phyloP scores from a whole-genome alignment of 1,139 yeast species.

The Magnusiomyces magnusii region DNA sequence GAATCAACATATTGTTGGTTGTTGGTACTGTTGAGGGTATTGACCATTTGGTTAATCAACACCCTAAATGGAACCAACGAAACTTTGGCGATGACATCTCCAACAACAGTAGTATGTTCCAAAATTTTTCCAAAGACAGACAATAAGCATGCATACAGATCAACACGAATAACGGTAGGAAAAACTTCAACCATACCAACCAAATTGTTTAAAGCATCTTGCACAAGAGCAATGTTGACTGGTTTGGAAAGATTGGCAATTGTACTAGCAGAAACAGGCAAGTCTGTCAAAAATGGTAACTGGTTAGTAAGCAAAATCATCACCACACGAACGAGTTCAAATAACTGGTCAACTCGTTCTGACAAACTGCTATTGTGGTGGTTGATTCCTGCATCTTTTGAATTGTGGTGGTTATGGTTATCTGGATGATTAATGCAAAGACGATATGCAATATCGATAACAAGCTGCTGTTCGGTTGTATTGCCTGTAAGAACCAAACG shows the following conservation, averaged over 20 bases:
- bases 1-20: conserved; percentile 24
- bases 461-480: conserved; percentile 43
- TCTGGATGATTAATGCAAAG: conserved; percentile 37
- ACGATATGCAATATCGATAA: conserved; percentile 51
- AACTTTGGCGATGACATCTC: conserved; percentile 26
- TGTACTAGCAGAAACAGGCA: conserved; percentile 27
- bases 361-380: conserved; percentile 35
- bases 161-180: conserved; percentile 60
- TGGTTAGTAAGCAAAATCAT: conserved; percentile 54
- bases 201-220: conserved; percentile 47
- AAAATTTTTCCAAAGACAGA: conserved; percentile 55
- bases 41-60: conserved; percentile 29
- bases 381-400: conserved; percentile 14
- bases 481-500: conserved; percentile 59
- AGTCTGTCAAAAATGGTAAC: conserved; percentile 49
- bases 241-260: conserved; percentile 17
- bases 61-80: conserved; percentile 30
- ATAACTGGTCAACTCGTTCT: conserved; percentile 64
- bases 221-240: conserved; percentile 25
- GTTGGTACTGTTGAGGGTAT: conserved; percentile 19
- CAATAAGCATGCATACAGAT: conserved; percentile 61
- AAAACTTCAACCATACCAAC: conserved; percentile 56
- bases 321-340: conserved; percentile 70
- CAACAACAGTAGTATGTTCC: conserved; percentile 35
- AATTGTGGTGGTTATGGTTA: conserved; percentile 17